Evolutionary conservation across 2,329 filamentous ascomycete genomes (phyloP).

Genomic region (Arthrocladium fulminans): DNA sequence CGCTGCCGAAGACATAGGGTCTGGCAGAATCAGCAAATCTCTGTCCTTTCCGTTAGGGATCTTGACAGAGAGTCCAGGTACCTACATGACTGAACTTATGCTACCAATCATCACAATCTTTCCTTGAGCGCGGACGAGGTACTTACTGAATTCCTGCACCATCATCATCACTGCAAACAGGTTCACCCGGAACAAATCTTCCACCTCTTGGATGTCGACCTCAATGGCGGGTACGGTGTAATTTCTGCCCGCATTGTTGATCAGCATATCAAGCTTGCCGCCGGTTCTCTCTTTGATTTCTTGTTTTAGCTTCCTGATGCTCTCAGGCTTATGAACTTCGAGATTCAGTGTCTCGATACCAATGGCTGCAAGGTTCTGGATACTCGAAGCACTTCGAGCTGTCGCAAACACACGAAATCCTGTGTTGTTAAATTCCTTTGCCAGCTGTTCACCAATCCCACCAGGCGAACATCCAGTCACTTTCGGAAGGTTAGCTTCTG

Average conservation of each 20-base stretch:
- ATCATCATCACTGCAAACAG: conserved; percentile 25
- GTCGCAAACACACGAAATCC: conserved; percentile 50
- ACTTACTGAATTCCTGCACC: neutral
- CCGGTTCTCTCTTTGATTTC: conserved; percentile 8
- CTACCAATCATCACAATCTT: conserved; percentile 32
- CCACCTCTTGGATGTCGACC: conserved; percentile 25
- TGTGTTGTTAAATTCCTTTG: conserved; percentile 47
- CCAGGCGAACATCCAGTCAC: conserved; percentile 41
- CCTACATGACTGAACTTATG: conserved; percentile 28
- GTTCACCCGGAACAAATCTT: conserved; percentile 30
- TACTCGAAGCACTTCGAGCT: conserved; percentile 31
- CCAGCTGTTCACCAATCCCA: conserved; percentile 51
- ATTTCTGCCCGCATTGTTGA: conserved; percentile 16
- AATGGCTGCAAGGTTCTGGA: conserved; percentile 16
- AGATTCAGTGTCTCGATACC: conserved; percentile 26
- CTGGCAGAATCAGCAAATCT: too few relatives aligned
- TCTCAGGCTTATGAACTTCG: conserved; percentile 26
- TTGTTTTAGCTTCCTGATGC: conserved; percentile 23
- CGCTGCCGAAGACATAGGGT: too few relatives aligned
- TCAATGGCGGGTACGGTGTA: conserved; percentile 27
- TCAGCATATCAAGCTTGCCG: conserved; percentile 10
- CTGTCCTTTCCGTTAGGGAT: too few relatives aligned
- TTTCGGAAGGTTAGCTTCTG: too few relatives aligned
- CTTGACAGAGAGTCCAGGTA: conserved; percentile 28
- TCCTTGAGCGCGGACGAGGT: conserved; percentile 11